Conservation (phyloP, 768 basidiomycete species). For the Scleroderma bovista region DNA sequence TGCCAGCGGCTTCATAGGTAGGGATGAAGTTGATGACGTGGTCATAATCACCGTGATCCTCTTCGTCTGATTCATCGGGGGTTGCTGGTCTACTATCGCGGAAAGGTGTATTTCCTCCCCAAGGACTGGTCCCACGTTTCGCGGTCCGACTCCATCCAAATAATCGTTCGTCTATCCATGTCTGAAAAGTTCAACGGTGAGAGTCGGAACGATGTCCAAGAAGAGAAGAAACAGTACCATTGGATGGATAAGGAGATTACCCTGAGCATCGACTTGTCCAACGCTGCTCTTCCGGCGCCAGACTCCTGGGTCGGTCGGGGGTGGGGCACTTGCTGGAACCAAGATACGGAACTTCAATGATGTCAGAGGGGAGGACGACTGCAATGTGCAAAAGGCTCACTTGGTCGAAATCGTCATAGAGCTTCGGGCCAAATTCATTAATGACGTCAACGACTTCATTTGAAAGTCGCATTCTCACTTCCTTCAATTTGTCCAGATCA, state of each 20-base stretch:
- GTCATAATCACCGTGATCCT: conserved; percentile 89
- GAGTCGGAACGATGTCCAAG: conserved; percentile 1
- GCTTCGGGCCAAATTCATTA: conserved; percentile 81
- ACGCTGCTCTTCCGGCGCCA: conserved; percentile 78
- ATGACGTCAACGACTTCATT: conserved; percentile 81
- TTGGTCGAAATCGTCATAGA: conserved; percentile 85
- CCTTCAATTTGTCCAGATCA: conserved; percentile 69
- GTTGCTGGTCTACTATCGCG: conserved; percentile 61
- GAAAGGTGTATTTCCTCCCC: conserved; percentile 55
- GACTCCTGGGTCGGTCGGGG: conserved; percentile 69
- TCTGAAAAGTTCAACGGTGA: conserved; percentile 28
- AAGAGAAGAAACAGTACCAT: conserved; percentile 49
- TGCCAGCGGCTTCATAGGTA: conserved; percentile 42
- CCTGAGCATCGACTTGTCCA: conserved; percentile 82
- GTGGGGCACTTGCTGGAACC: conserved; percentile 76
- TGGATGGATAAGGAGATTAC: conserved; percentile 79
- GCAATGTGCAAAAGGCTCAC: conserved; percentile 34
- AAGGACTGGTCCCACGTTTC: conserved; percentile 77
- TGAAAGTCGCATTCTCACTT: conserved; percentile 66
- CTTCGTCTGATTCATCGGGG: conserved; percentile 78
- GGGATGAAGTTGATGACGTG: conserved; percentile 71
- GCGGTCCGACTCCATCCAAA: conserved; percentile 88
- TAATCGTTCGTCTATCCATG: conserved; percentile 90
- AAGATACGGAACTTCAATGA: conserved; percentile 64
- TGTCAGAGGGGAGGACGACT: conserved; percentile 4